Evolutionary conservation across 768 basidiomycete species (phyloP).

Genomic region (Collybia nuda): DNA sequence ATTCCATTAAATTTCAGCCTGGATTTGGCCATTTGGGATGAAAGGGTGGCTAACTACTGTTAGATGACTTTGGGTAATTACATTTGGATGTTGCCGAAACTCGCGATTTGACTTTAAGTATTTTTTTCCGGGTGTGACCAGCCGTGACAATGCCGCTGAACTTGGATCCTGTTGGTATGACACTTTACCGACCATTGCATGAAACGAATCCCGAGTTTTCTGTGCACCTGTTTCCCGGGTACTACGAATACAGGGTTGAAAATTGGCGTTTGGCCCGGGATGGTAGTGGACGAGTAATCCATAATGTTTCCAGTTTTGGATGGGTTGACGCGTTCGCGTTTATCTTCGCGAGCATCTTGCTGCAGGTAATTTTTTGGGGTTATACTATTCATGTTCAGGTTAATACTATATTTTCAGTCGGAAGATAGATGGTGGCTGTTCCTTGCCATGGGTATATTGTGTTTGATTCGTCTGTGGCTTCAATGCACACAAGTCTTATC

Average conservation of each 20-base stretch:
- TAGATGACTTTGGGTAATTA: too few relatives aligned
- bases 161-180: too few relatives aligned
- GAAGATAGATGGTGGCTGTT: neutral
- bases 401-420: neutral
- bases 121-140: too few relatives aligned
- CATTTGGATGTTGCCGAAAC: too few relatives aligned
- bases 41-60: too few relatives aligned
- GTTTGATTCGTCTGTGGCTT: neutral
- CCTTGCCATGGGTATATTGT: neutral
- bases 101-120: too few relatives aligned
- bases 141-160: too few relatives aligned
- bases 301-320: conserved; percentile 26
- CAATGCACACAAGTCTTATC: conserved; percentile 8
- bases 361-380: conserved; percentile 19
- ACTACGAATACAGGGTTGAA: conserved; percentile 61
- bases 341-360: conserved; percentile 23
- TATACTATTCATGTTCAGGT: neutral
- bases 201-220: conserved; percentile 50
- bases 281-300: conserved; percentile 32
- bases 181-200: conserved; percentile 23
- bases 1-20: too few relatives aligned
- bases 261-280: conserved; percentile 46
- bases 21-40: too few relatives aligned
- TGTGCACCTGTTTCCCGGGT: conserved; percentile 43
- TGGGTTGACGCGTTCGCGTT: conserved; percentile 36